Percentiles rank a stretch among this genome's conserved stretches.
Evolutionary conservation across 2,329 filamentous ascomycete species (phyloP).

Genomic region (Fusarium xyrophilum): DNA sequence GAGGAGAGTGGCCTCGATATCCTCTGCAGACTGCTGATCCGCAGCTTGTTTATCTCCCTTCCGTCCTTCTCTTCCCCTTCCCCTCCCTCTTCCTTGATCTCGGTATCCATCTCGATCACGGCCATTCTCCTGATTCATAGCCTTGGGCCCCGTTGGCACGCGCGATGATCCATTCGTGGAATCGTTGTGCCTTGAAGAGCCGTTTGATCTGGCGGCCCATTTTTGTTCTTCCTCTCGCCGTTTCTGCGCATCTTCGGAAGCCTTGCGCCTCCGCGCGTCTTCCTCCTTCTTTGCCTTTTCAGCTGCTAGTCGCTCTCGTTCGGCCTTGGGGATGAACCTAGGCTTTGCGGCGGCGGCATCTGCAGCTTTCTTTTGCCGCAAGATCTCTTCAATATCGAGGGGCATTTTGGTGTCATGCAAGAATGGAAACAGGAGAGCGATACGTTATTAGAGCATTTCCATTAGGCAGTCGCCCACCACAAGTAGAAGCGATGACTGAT

Average conservation of each 20-base stretch:
- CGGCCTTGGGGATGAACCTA: slow-evolving; percentile 83
- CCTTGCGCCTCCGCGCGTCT: slow-evolving; percentile 60
- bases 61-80: slow-evolving; percentile 48
- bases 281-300: slow-evolving; percentile 78
- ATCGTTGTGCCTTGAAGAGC: slow-evolving; percentile 38
- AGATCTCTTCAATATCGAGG: slow-evolving; percentile 83
- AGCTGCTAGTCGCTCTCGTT: slow-evolving; percentile 79
- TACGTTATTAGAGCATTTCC: neutral
- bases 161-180: slow-evolving; percentile 35
- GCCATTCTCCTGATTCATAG: slow-evolving; percentile 61
- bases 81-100: slow-evolving; percentile 15
- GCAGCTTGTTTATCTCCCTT: slow-evolving; percentile 48
- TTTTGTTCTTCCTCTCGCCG: slow-evolving; percentile 68
- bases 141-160: slow-evolving; percentile 75
- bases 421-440: neutral
- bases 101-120: slow-evolving; percentile 16
- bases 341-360: slow-evolving; percentile 87
- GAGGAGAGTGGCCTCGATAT: slow-evolving; percentile 76
- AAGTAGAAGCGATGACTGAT: slow-evolving; percentile 3
- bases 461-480: neutral
- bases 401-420: slow-evolving; percentile 42
- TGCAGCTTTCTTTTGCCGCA: slow-evolving; percentile 84
- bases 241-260: slow-evolving; percentile 70
- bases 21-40: slow-evolving; percentile 58
- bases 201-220: slow-evolving; percentile 44